Conservation (phyloP, 2,329 filamentous ascomycete genomes). For the Trichoderma sp. region DNA sequence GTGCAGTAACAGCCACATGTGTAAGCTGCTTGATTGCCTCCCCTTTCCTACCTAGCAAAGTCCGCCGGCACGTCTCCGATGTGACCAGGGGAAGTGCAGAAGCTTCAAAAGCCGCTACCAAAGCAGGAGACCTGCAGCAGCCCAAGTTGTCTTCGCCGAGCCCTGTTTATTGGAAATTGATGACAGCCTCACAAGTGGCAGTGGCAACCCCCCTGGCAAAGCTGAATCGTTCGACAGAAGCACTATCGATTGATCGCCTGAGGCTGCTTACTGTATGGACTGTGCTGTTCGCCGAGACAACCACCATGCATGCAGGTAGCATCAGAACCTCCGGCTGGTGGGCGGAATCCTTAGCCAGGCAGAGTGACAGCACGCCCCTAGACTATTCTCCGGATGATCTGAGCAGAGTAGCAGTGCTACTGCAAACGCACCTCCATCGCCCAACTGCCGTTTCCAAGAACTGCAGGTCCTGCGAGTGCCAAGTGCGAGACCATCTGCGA, state of each 20-base stretch:
- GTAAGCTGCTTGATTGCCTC: slow-evolving; percentile 2
- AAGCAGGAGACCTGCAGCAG: not conserved
- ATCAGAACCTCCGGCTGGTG: not conserved
- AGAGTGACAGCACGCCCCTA: not conserved
- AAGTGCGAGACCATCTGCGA: not conserved
- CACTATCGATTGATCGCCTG: slow-evolving; percentile 9
- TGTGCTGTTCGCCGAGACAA: not conserved
- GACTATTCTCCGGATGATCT: not conserved
- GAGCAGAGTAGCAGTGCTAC: not conserved
- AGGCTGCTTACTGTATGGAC: not conserved
- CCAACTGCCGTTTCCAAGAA: not conserved
- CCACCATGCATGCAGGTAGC: not conserved
- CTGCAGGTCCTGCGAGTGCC: not conserved
- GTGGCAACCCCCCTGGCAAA: not conserved
- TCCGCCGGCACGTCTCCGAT: not conserved
- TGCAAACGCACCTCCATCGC: not conserved
- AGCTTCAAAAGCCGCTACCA: slow-evolving; percentile 2
- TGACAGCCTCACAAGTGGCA: not conserved
- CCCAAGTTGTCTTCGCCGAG: not conserved
- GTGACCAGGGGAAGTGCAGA: not conserved
- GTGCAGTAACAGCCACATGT: not conserved
- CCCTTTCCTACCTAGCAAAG: not conserved
- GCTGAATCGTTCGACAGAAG: not conserved
- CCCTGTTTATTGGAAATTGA: not conserved
- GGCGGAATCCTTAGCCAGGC: not conserved